Conservation (phyloP, 768 basidiomycete genomes). For the Strobilomyces dryophilus region DNA sequence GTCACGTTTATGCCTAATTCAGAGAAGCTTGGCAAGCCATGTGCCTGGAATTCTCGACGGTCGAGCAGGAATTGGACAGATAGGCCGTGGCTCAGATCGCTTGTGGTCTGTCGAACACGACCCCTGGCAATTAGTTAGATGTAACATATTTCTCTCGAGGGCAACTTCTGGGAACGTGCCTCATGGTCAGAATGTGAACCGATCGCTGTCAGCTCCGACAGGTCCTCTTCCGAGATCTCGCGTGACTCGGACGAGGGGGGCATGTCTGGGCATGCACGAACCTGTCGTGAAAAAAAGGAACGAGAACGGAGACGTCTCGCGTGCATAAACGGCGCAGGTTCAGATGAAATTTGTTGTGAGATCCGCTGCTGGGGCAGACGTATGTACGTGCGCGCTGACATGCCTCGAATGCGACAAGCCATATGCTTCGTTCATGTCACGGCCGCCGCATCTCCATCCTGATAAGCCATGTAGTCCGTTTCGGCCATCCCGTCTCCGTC, state of each 20-base stretch:
- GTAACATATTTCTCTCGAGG: not conserved
- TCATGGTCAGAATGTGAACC: constrained; percentile 6
- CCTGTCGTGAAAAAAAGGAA: constrained; percentile 8
- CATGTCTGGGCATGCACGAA: not conserved
- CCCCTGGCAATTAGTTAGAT: constrained; percentile 2
- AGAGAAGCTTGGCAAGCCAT: constrained; percentile 11
- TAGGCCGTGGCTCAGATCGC: not conserved
- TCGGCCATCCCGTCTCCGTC: constrained; percentile 14
- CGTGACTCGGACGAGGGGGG: not conserved
- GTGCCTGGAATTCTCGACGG: constrained; percentile 12
- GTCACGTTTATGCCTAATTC: constrained; percentile 4
- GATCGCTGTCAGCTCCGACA: constrained; percentile 7
- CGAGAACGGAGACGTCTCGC: not conserved
- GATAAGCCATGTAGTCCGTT: constrained; percentile 1
- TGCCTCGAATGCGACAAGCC: not conserved
- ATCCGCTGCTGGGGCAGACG: not conserved
- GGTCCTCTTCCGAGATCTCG: constrained; percentile 4
- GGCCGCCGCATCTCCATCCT: constrained; percentile 19
- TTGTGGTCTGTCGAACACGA: constrained; percentile 3
- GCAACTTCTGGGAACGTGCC: constrained; percentile 3
- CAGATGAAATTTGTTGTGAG: not conserved
- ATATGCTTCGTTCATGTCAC: constrained; percentile 4
- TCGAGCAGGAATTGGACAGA: not conserved
- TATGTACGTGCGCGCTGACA: not conserved
- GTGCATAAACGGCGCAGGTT: not conserved